Evolutionary conservation across 2,329 filamentous ascomycete genomes (phyloP).

Genomic region (Aspergillus ustus): DNA sequence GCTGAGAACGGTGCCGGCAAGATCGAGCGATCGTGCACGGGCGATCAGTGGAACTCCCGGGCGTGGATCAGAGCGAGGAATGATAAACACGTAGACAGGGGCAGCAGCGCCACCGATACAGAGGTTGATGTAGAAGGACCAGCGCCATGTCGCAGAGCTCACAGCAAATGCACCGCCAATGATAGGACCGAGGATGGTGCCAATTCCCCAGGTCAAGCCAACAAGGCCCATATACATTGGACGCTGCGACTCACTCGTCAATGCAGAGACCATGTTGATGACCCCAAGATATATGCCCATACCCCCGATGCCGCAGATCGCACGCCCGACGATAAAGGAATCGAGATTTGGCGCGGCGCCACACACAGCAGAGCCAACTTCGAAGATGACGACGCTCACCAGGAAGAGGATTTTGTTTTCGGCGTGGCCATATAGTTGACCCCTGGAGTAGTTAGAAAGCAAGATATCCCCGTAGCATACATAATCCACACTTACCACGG

Average conservation of each 20-base stretch:
- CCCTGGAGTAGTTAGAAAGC: background rate
- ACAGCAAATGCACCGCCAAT: slow-evolving; percentile 22
- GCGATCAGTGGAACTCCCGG: slow-evolving; percentile 22
- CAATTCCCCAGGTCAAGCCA: slow-evolving; percentile 44
- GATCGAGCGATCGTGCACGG: slow-evolving; percentile 47
- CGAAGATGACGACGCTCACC: background rate
- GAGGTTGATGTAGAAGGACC: slow-evolving; percentile 6
- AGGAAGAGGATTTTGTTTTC: slow-evolving; percentile 40
- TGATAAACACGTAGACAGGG: slow-evolving; percentile 51
- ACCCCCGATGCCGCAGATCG: slow-evolving; percentile 13
- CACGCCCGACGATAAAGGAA: slow-evolving; percentile 13
- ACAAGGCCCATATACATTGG: slow-evolving; percentile 38
- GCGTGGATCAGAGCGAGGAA: slow-evolving; percentile 38
- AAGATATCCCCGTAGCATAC: background rate
- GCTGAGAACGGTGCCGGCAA: slow-evolving; percentile 51
- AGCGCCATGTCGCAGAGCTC: slow-evolving; percentile 1
- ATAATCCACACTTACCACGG: background rate
- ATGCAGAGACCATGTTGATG: slow-evolving; percentile 31
- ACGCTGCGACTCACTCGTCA: slow-evolving; percentile 24
- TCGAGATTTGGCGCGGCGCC: slow-evolving; percentile 7
- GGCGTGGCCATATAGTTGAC: slow-evolving; percentile 32
- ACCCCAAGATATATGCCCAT: slow-evolving; percentile 36
- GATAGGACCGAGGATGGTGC: slow-evolving; percentile 41
- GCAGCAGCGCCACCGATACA: slow-evolving; percentile 44
- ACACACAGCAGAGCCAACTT: slow-evolving; percentile 12